These are phyloP conservation scores for Eimeria acervulina DNA, from an alignment of 169 alveolate genomes.

Conservation along the genomic window DNA sequence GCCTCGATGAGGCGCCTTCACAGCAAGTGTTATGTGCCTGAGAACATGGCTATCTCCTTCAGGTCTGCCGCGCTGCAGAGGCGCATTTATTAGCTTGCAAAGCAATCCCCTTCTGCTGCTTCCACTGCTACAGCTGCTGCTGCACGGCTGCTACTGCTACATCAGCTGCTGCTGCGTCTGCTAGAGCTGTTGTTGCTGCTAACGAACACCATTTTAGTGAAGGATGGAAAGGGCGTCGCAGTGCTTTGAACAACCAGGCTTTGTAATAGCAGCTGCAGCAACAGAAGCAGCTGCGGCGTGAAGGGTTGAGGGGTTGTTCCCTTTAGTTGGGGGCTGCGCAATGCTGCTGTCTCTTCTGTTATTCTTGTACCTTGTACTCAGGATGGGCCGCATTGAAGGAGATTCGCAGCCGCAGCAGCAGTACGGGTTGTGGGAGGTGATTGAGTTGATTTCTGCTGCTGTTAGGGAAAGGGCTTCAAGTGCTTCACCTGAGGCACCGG, in stretches of 20 bases:
- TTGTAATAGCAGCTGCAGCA: not conserved
- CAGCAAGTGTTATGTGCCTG: conserved; percentile 80
- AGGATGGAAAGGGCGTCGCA: not conserved
- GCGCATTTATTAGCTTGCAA: not conserved
- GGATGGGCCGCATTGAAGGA: conserved; percentile 14
- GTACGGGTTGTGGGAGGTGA: conserved; percentile 6
- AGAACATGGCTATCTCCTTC: conserved; percentile 81
- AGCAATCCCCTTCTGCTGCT: not conserved
- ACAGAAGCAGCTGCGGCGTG: not conserved
- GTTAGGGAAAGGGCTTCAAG: not conserved
- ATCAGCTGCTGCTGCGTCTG: not conserved
- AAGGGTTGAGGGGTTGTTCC: not conserved
- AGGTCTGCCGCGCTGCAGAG: conserved; percentile 17
- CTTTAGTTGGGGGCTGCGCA: not conserved
- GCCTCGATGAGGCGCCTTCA: conserved; percentile 84
- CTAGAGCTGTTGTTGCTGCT: not conserved
- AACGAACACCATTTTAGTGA: not conserved
- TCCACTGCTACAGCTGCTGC: conserved; percentile 23
- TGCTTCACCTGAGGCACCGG: not conserved
- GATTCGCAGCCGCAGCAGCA: not conserved
- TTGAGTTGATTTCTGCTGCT: conserved; percentile 18
- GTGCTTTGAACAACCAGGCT: not conserved
- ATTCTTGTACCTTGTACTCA: not conserved
- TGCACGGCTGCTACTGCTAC: conserved; percentile 10
- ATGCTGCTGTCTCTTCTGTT: not conserved